Base-by-base conservation (phyloP, 2,329 filamentous ascomycete species). In the Dactylellina haptotyla region DNA sequence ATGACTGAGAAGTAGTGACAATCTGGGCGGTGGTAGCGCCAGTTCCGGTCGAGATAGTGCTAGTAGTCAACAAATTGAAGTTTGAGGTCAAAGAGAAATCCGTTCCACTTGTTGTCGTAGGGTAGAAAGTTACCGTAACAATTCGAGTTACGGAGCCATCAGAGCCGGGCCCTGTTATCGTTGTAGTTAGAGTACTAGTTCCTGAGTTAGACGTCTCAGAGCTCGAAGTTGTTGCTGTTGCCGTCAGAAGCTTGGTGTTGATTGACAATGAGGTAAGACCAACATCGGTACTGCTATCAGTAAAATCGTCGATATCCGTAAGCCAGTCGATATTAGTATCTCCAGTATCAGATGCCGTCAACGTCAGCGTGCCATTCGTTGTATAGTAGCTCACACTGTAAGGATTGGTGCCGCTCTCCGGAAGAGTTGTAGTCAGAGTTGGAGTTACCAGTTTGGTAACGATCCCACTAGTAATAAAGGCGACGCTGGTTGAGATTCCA, bases 101-200 rank as follows among this genome's bases (percentile, higher is more conserved):
- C 12, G 23, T 45, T 9, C 23, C 56, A 20, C n/a, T 6, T 4
- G 37, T 48, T 6, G 63, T 59, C 16, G 65, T 43, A 8, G 65
- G 18, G 45, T 34, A 70, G 20, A 70, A 62, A 0, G 56, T 50
- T n/a, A 62, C 46, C 4, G 65, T 70, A n/a, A 57, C 65, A 3
- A 57, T 70, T 20, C 16, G 28, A 34, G 57, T 57, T 10, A 48
- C 39, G n/a, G 50, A 48, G 16, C 48, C 39, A 14, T 28, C 32
- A 14, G 57, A 57, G n/a, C 57, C 65, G 18, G 65, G 23, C 4
- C 37, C 48, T 14, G 18, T 70, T 4, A 62, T 46, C 9, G 51
- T 54, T 4, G 64, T 62, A 14, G 45, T 56, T 14, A 50, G 18
- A 14, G 41, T 57, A 18, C 48, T 63, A 18, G 46, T 54, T 8